Evolutionary conservation across 2,329 filamentous ascomycete genomes (phyloP), one percentile per base, ranked within the genome.

Genomic region (Talaromyces sp.): DNA sequence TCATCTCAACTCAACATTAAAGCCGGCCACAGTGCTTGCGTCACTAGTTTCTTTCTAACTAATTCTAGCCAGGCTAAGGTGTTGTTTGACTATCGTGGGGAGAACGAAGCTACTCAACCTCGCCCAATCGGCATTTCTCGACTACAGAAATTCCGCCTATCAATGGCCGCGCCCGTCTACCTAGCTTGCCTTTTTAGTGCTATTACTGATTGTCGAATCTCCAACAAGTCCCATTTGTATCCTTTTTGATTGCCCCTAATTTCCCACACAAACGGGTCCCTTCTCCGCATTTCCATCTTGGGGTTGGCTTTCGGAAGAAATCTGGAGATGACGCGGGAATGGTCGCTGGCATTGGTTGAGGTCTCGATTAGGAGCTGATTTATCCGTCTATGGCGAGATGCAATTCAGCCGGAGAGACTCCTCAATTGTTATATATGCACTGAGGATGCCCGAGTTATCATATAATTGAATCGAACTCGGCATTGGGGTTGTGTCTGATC

Each of bases 91-190:
- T 23, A 23, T 23, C 23, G 23, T 23, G 23, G 23, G 23, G 23
- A 23, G 23, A 23, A 23, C 23, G 23, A 23, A 23, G 2, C 23
- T 31, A 42, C 14, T 54, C 50, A 52, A 54, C 40, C 53, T 55
- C 60, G 52, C 40, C 60, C 60, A 61, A 36, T 61, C 60, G 60
- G 60, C 55, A 36, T 47, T 61, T 44, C 28, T 47, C 50, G 10
- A 18, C 44, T 6, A 16, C 10, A 50, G 34, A 61, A 58, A 50
- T 61, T 40, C 60, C 55, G 28, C 60, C 60, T 53, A 58, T 61
- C 55, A 61, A 5, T 31, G 12, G 28, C 50, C 16, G 28, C 28
- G 27, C 28, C n/a, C 4, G 40, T 42, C 40, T 42, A 4, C 16
- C 18, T 5, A 7, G 50, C 50, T 28, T 12, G 10, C 18, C 23